Conservation (phyloP, 108 stramenopile species). For the Fistulifera pelliculosa region DNA sequence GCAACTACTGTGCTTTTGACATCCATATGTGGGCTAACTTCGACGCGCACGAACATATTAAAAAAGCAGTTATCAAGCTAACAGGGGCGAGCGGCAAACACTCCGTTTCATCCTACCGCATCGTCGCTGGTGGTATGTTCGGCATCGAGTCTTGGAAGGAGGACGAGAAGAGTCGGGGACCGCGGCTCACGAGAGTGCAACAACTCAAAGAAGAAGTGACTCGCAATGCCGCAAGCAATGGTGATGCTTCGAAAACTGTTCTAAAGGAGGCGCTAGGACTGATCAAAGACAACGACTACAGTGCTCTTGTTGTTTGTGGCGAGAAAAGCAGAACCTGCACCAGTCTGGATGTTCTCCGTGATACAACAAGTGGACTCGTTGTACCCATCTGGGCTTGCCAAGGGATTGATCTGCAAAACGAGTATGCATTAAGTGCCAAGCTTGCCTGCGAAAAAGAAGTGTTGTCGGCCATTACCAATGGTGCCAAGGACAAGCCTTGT, state of each 20-base stretch:
- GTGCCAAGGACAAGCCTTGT: conserved; percentile 4
- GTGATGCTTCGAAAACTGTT: not conserved
- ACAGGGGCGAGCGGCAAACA: conserved; percentile 13
- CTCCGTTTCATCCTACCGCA: conserved; percentile 41
- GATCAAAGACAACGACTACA: conserved; percentile 1
- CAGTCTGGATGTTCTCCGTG: conserved; percentile 5
- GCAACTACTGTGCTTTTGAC: conserved; percentile 54
- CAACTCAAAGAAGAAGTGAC: not conserved
- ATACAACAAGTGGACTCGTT: not conserved
- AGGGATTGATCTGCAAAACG: not conserved
- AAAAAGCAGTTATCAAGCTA: conserved; percentile 26
- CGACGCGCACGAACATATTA: conserved; percentile 24
- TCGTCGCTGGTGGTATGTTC: conserved; percentile 77
- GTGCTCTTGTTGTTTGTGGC: conserved; percentile 21
- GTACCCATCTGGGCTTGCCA: conserved; percentile 14
- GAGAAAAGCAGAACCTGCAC: conserved; percentile 3
- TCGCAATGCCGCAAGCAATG: not conserved
- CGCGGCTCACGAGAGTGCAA: conserved; percentile 17
- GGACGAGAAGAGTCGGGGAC: conserved; percentile 64
- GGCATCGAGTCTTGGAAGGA: conserved; percentile 71
- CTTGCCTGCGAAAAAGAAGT: conserved; percentile 30
- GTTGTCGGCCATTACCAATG: not conserved
- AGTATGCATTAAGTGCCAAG: conserved; percentile 1
- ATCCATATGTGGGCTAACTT: conserved; percentile 45
- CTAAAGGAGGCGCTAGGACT: conserved; percentile 8